Conservation (phyloP, 2,329 filamentous ascomycete species). For the Diplodia corticola region DNA sequence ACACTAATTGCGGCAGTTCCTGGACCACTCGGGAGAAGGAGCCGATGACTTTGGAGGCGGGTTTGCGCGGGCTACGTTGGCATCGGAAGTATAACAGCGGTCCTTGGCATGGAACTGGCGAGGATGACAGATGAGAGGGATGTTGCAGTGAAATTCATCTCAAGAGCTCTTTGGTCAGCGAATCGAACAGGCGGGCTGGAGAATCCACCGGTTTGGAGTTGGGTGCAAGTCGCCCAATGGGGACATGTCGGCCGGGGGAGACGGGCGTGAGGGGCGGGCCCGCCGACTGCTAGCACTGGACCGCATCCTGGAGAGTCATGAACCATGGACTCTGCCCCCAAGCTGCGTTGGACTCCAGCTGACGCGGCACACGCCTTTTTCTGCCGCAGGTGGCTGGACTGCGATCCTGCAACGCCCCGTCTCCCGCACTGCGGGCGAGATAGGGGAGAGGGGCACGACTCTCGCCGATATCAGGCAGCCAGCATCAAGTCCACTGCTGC, state of each 20-base stretch:
- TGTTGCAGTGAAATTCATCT: not conserved
- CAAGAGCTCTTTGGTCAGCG: not conserved
- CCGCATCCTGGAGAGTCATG: not conserved
- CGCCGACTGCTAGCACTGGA: not conserved
- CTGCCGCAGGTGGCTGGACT: not conserved
- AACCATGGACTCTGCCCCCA: not conserved
- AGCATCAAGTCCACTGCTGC: not conserved
- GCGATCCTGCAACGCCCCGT: not conserved
- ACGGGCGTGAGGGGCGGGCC: not conserved
- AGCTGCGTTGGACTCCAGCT: not conserved
- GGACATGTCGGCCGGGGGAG: not conserved
- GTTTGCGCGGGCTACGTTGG: not conserved
- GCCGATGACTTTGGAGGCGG: too few species aligned
- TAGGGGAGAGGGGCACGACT: not conserved
- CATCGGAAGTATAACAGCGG: not conserved
- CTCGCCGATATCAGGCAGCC: not conserved
- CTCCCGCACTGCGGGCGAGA: not conserved
- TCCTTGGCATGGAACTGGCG: not conserved
- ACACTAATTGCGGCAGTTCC: not conserved
- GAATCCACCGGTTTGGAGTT: not conserved
- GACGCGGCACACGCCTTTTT: not conserved
- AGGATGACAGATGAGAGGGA: not conserved
- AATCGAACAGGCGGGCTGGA: not conserved
- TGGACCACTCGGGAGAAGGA: not conserved
- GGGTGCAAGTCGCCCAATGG: not conserved